These are phyloP conservation scores for Boletellus deceptivus DNA, from an alignment of 1,284 basidiomycete genomes.

Conservation along the genomic window DNA sequence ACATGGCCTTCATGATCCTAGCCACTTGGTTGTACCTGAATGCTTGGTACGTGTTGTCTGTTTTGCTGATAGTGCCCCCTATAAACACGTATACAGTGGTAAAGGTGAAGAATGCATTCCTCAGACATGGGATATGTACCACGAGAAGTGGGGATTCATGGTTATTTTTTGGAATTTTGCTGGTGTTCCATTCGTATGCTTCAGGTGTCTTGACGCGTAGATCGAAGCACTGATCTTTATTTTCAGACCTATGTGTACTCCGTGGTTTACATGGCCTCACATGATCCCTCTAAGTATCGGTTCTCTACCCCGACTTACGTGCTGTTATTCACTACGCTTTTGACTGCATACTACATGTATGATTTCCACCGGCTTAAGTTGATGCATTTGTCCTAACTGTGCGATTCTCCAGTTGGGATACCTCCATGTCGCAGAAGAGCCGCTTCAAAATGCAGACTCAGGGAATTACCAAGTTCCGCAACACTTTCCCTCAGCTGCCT, in stretches of 20 bases:
- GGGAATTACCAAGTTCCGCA: slow-evolving; percentile 82
- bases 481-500: slow-evolving; percentile 93
- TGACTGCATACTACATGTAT: slow-evolving; percentile 84
- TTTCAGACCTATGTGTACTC: slow-evolving; percentile 93
- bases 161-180: slow-evolving; percentile 99
- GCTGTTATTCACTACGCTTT: slow-evolving; percentile 69
- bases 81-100: slow-evolving; percentile 37
- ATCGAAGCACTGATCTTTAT: slow-evolving; percentile 21
- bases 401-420: slow-evolving; percentile 70
- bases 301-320: slow-evolving; percentile 81
- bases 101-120: slow-evolving; percentile 98
- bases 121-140: slow-evolving; percentile 99
- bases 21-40: slow-evolving; percentile 97
- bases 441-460: slow-evolving; percentile 97
- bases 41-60: slow-evolving; percentile 64
- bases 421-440: slow-evolving; percentile 96
- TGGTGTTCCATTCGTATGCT: slow-evolving; percentile 79
- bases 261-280: slow-evolving; percentile 96
- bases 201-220: neutral
- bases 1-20: slow-evolving; percentile 96
- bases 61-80: neutral
- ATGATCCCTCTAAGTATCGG: slow-evolving; percentile 83
- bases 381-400: slow-evolving; percentile 10
- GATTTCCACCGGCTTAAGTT: slow-evolving; percentile 11
- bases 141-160: slow-evolving; percentile 96